Percentiles rank a stretch among this genome's conserved stretches.
Evolutionary conservation across 176 grass and related monocot genomes (phyloP).

Genomic region (Pontederia paniculata): DNA sequence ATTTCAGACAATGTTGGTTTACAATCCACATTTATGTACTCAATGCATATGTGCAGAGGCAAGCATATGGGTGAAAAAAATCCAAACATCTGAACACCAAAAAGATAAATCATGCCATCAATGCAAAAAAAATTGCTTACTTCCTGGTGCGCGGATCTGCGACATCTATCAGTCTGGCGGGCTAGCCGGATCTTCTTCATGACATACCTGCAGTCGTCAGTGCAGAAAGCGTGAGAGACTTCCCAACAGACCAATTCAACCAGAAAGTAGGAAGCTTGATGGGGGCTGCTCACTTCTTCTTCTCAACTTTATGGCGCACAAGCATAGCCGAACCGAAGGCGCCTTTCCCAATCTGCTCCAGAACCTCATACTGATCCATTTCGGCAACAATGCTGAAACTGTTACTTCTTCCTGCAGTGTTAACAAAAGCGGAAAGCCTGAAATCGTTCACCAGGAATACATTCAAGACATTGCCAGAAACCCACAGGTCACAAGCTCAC

Average conservation of each 20-base stretch:
- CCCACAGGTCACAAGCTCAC: not conserved
- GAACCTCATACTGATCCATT: conserved; percentile 87
- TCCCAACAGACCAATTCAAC: not conserved
- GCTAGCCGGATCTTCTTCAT: conserved; percentile 95
- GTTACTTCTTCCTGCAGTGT: conserved; percentile 12
- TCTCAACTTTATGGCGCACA: conserved; percentile 88
- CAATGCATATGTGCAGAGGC: too few species aligned
- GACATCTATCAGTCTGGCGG: conserved; percentile 63
- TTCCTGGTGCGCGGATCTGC: conserved; percentile 87
- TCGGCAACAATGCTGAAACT: too few species aligned
- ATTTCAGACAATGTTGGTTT: too few species aligned
- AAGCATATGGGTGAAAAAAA: not conserved
- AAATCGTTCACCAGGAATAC: conserved; percentile 3
- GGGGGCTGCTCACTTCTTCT: conserved; percentile 61
- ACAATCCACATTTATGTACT: too few species aligned
- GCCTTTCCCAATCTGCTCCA: conserved; percentile 98
- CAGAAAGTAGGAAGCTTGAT: not conserved
- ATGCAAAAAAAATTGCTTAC: conserved; percentile 24
- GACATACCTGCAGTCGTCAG: conserved; percentile 51
- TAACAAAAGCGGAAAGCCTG: conserved; percentile 20
- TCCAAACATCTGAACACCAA: not conserved
- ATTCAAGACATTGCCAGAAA: not conserved
- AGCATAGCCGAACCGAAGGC: conserved; percentile 88
- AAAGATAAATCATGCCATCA: not conserved
- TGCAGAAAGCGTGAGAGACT: not conserved